phyloP scores from a whole-genome alignment of 192 early-diverging fungal species.

The Rhizophagus sp. region DNA sequence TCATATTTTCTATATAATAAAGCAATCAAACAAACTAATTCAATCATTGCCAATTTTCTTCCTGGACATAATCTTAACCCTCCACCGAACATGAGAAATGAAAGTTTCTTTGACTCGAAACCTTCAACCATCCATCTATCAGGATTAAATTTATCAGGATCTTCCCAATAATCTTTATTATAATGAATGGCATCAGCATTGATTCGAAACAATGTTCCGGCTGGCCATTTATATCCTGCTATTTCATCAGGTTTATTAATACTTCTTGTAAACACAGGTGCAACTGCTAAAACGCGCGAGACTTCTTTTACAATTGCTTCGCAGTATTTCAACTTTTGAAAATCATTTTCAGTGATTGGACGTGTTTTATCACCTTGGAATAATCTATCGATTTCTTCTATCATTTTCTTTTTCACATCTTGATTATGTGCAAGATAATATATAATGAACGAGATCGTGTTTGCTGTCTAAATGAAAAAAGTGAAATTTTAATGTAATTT shows the following conservation, averaged over 20 bases:
- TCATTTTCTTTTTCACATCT: not conserved
- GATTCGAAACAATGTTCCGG: not conserved
- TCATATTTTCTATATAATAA: conserved; percentile 15
- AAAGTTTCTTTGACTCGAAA: not conserved
- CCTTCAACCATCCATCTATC: not conserved
- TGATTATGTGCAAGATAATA: conserved; percentile 9
- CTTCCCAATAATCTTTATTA: not conserved
- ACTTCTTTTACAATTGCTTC: conserved; percentile 15
- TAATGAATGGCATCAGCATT: not conserved
- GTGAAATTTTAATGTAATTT: not conserved
- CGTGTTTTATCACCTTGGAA: not conserved
- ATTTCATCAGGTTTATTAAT: not conserved
- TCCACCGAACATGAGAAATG: conserved; percentile 3
- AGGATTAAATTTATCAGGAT: conserved; percentile 8
- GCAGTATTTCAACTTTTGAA: conserved; percentile 11
- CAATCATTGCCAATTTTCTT: conserved; percentile 6
- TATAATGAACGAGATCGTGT: not conserved
- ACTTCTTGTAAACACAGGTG: not conserved
- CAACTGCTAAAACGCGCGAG: not conserved
- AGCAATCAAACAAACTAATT: not conserved
- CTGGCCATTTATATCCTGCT: conserved; percentile 15
- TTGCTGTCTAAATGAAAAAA: conserved; percentile 4
- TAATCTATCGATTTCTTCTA: not conserved
- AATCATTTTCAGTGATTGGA: not conserved
- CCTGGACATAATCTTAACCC: conserved; percentile 11